Percentiles rank a stretch among this genome's conserved stretches.
Evolutionary conservation across 176 grass and related monocot species (phyloP).

Genomic region (Pharus latifolius): DNA sequence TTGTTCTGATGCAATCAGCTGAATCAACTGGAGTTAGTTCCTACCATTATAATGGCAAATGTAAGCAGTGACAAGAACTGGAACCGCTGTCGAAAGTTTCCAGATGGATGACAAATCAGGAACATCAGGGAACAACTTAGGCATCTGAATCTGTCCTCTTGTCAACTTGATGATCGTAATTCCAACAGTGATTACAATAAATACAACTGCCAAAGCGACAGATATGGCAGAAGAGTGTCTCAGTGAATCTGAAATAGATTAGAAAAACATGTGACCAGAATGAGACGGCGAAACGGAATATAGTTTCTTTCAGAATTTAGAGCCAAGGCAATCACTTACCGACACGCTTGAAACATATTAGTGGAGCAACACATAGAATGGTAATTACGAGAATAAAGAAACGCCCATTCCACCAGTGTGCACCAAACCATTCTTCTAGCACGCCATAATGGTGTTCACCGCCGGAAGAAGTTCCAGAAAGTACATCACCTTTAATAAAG

Average conservation of each 20-base stretch:
- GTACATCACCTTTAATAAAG: conserved; percentile 53
- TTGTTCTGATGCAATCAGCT: no score
- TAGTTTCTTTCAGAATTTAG: no score
- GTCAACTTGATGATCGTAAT: conserved; percentile 70
- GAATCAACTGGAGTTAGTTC: no score
- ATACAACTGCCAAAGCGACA: conserved; percentile 71
- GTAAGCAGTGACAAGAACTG: conserved; percentile 85
- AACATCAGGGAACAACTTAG: conserved; percentile 57
- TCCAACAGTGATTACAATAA: conserved; percentile 83
- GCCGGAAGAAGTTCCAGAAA: conserved; percentile 70
- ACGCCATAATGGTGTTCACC: conserved; percentile 72
- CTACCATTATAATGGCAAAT: conserved; percentile 95
- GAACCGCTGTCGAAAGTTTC: conserved; percentile 78
- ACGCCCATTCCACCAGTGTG: conserved; percentile 72
- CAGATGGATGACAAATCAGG: conserved; percentile 58
- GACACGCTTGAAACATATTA: conserved; percentile 69
- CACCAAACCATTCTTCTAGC: conserved; percentile 88
- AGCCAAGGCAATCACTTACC: conserved; percentile 19
- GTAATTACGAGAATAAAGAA: conserved; percentile 56
- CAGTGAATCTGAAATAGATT: conserved; percentile 58
- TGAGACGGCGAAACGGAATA: background rate
- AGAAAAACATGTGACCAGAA: background rate
- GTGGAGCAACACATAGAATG: conserved; percentile 46
- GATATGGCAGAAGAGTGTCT: conserved; percentile 79
- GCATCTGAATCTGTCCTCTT: conserved; percentile 54